Evolutionary conservation across 352 stramenopile species (phyloP).

Genomic region (Phytophthora lateralis): DNA sequence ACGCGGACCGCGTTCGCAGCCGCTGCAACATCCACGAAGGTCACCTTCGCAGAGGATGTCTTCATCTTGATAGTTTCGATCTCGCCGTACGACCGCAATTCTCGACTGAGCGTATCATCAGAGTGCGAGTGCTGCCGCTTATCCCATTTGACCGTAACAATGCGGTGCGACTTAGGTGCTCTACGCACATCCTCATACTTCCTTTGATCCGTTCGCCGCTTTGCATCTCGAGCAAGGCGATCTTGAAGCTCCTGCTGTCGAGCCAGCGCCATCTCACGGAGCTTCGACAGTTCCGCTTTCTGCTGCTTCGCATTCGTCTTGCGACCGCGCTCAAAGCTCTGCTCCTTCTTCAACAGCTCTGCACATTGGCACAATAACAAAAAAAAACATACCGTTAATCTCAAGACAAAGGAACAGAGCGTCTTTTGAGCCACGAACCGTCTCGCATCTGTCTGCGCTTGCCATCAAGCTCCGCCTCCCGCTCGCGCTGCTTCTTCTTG

Average conservation of each 20-base stretch:
- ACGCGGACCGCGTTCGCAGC: slow-evolving; percentile 65
- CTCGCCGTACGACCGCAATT: slow-evolving; percentile 63
- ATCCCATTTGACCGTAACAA: slow-evolving; percentile 84
- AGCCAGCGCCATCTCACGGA: slow-evolving; percentile 58
- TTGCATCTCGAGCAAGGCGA: slow-evolving; percentile 47
- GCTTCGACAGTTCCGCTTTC: slow-evolving; percentile 55
- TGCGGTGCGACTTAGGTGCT: slow-evolving; percentile 65
- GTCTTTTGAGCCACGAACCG: slow-evolving; percentile 30
- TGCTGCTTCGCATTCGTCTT: slow-evolving; percentile 40
- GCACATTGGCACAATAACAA: background rate
- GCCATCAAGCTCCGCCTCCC: slow-evolving; percentile 57
- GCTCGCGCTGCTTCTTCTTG: slow-evolving; percentile 72
- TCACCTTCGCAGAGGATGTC: slow-evolving; percentile 64
- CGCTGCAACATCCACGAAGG: slow-evolving; percentile 53
- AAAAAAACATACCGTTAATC: background rate
- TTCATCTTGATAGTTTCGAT: slow-evolving; percentile 79
- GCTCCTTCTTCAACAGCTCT: slow-evolving; percentile 75
- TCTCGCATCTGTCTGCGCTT: slow-evolving; percentile 72
- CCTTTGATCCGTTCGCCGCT: slow-evolving; percentile 43
- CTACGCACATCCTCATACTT: slow-evolving; percentile 23
- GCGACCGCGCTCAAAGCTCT: slow-evolving; percentile 42
- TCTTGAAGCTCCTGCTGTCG: slow-evolving; percentile 64
- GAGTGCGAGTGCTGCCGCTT: slow-evolving; percentile 70
- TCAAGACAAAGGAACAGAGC: background rate
- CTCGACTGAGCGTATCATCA: slow-evolving; percentile 69